Evolutionary conservation across 1,284 basidiomycete genomes (phyloP).

Genomic region (Ceratobasidium theobromae): DNA sequence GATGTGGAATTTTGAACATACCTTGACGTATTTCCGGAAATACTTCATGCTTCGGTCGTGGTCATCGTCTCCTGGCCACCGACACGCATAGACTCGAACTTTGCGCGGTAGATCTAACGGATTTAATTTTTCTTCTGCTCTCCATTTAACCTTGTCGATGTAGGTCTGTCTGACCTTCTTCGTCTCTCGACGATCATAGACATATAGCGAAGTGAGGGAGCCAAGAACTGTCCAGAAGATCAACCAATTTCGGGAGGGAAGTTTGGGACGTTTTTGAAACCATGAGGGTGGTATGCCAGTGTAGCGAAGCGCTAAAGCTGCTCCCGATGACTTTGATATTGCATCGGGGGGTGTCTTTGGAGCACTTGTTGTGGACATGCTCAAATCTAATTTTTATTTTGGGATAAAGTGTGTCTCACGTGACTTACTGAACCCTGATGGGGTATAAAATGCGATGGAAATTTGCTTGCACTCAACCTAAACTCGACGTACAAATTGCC

Average conservation of each 20-base stretch:
- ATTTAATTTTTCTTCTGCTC: slow-evolving; percentile 67
- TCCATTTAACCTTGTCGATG: slow-evolving; percentile 73
- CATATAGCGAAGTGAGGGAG: slow-evolving; percentile 70
- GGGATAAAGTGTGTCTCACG: slow-evolving; percentile 8
- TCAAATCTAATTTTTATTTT: background rate
- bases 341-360: slow-evolving; percentile 17
- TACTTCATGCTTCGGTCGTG: slow-evolving; percentile 79
- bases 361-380: slow-evolving; percentile 12
- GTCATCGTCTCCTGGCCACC: slow-evolving; percentile 95
- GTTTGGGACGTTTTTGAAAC: slow-evolving; percentile 71
- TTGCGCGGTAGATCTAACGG: slow-evolving; percentile 74
- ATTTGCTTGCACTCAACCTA: background rate
- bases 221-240: slow-evolving; percentile 83
- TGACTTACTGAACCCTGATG: slow-evolving; percentile 1
- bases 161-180: slow-evolving; percentile 76
- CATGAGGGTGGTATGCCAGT: slow-evolving; percentile 70
- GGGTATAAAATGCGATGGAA: background rate
- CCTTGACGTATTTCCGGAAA: slow-evolving; percentile 97
- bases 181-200: slow-evolving; percentile 83
- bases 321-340: slow-evolving; percentile 23
- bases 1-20: slow-evolving; percentile 45
- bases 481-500: slow-evolving; percentile 32
- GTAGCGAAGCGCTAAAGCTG: slow-evolving; percentile 54
- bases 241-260: slow-evolving; percentile 91
- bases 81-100: slow-evolving; percentile 83